Evolutionary conservation across 2,329 filamentous ascomycete genomes (phyloP).

Genomic region (Pyrenophora seminiperda): DNA sequence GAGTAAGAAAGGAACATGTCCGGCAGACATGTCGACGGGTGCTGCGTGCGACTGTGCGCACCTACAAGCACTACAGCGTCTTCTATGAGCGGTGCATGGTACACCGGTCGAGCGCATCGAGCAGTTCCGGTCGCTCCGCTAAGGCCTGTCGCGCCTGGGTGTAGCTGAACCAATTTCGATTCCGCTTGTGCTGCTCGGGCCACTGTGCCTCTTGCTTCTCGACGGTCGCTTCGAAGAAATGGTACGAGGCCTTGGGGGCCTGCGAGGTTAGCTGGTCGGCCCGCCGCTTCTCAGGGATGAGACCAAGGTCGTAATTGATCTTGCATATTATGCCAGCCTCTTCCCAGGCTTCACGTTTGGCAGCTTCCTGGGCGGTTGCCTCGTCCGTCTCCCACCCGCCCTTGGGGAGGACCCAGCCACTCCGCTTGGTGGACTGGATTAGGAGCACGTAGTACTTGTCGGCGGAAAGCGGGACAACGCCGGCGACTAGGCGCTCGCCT

Average conservation of each 20-base stretch:
- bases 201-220: constrained; percentile 82
- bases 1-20: constrained; percentile 16
- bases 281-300: constrained; percentile 79
- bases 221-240: constrained; percentile 88
- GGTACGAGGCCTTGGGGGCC: constrained; percentile 76
- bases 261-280: constrained; percentile 57
- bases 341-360: constrained; percentile 92
- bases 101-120: constrained; percentile 84
- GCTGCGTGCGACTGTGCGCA: constrained; percentile 18
- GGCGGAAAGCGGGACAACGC: constrained; percentile 84
- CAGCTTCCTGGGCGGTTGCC: constrained; percentile 80
- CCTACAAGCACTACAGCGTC: constrained; percentile 12
- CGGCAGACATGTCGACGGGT: constrained; percentile 2
- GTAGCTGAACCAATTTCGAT: constrained; percentile 88
- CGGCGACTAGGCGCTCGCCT: constrained; percentile 93
- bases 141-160: constrained; percentile 79
- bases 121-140: constrained; percentile 78
- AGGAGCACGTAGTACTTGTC: constrained; percentile 89
- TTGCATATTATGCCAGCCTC: constrained; percentile 90
- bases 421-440: constrained; percentile 88
- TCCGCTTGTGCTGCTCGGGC: constrained; percentile 93
- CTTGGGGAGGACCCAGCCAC: constrained; percentile 96
- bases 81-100: constrained; percentile 55
- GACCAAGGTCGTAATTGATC: constrained; percentile 82
- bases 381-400: constrained; percentile 98